Conservation (phyloP, 257 asterid species). For the Capsicum rhomboideum region DNA sequence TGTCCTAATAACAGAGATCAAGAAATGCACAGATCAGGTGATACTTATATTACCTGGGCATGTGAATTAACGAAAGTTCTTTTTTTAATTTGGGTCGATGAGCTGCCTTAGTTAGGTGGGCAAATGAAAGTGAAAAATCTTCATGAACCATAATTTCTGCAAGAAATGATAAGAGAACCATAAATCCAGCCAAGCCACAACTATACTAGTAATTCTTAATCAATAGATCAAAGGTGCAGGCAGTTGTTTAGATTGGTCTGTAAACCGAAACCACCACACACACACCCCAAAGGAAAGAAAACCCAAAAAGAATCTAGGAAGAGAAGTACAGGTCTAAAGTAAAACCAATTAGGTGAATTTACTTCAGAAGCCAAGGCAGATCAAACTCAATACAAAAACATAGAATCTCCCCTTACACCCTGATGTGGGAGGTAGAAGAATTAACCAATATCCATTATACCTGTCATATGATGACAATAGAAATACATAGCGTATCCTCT, state of each 20-base stretch:
- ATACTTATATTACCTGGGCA: neutral
- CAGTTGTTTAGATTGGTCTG: neutral
- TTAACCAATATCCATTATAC: neutral
- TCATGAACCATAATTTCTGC: neutral
- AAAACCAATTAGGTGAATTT: neutral
- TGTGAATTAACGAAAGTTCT: neutral
- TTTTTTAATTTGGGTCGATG: neutral
- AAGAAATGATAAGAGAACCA: neutral
- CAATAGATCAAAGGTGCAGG: neutral
- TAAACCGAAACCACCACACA: neutral
- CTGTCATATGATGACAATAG: neutral
- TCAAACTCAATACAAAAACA: neutral
- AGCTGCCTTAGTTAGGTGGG: neutral
- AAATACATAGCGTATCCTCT: neutral
- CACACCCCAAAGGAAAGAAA: neutral
- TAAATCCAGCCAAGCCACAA: neutral
- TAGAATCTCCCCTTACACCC: neutral
- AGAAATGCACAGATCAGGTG: neutral
- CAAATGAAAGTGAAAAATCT: neutral
- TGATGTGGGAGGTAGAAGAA: neutral
- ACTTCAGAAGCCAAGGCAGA: neutral
- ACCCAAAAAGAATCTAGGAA: neutral
- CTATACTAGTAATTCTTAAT: neutral
- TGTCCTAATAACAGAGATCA: neutral
- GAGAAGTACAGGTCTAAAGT: neutral